phyloP scores from a whole-genome alignment of 495 filamentous ascomycete species.

The Penicillium goetzii region DNA sequence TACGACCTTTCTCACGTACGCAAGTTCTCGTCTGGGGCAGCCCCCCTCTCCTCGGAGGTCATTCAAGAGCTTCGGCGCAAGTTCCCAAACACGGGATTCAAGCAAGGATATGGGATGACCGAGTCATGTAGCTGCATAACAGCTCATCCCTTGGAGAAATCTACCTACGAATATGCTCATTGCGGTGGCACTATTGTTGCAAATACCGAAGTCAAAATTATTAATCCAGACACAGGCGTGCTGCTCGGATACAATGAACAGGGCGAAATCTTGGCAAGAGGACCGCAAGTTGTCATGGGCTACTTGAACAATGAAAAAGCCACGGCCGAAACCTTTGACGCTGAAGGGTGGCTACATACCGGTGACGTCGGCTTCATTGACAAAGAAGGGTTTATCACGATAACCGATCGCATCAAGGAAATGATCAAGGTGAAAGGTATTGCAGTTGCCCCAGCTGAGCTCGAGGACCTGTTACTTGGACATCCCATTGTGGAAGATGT shows the following conservation, averaged over 20 bases:
- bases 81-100: slow-evolving; percentile 66
- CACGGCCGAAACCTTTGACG: slow-evolving; percentile 62
- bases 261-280: slow-evolving; percentile 64
- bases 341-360: slow-evolving; percentile 65
- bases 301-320: slow-evolving; percentile 59
- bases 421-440: slow-evolving; percentile 78
- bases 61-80: slow-evolving; percentile 58
- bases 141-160: slow-evolving; percentile 56
- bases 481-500: slow-evolving; percentile 62
- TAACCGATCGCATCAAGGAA: slow-evolving; percentile 73
- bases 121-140: slow-evolving; percentile 68
- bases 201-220: slow-evolving; percentile 64
- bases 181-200: slow-evolving; percentile 63
- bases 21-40: slow-evolving; percentile 61
- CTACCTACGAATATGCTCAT: slow-evolving; percentile 59
- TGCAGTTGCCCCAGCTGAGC: slow-evolving; percentile 69
- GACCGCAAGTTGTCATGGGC: slow-evolving; percentile 61
- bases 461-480: slow-evolving; percentile 65
- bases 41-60: slow-evolving; percentile 67
- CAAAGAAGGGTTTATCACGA: slow-evolving; percentile 56
- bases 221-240: slow-evolving; percentile 50
- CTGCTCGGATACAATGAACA: slow-evolving; percentile 52
- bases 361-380: slow-evolving; percentile 68
- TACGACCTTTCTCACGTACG: slow-evolving; percentile 60
- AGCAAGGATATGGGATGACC: slow-evolving; percentile 72